Evolutionary conservation across 192 early-diverging fungal genomes (phyloP), one percentile per base, ranked within the genome.

Genomic region (Coemansia sp.): DNA sequence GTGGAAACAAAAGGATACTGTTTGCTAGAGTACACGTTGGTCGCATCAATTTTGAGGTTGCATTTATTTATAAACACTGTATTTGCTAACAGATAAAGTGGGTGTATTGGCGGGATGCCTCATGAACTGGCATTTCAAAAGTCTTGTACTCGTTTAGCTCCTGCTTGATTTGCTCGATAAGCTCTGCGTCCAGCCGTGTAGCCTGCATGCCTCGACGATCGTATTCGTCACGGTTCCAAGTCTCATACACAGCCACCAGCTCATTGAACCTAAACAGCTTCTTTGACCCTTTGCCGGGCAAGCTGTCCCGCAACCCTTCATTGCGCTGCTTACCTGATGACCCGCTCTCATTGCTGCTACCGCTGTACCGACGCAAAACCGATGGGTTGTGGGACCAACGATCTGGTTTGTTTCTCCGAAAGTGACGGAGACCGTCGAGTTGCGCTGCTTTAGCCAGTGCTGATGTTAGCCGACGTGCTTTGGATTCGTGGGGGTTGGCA

Each of bases 61-160:
- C n/a, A 4, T 26, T 26, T 26, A 26, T 26, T 33, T 26, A n/a
- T n/a, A n/a, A n/a, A n/a, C n/a, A n/a, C n/a, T n/a, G 23, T 26
- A 3, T 26, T 26, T 26, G 23, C 23, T 70, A 90, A 37, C 72
- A 65, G 58, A 90, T 88, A 59, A 87, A 87, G 46, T 88, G 87
- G 13, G 89, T 91, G 58, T 87, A 82, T 20, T 74, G 52, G 9
- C 79, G 80, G 49, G 87, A 88, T 15, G 92, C 86, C 49, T 85
- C 81, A 61, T 94, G 94, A 12, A 97, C 88, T 15, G 78, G 67
- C 94, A 98, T 95, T 62, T 97, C 94, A 33, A 80, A 78, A 46
- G 88, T 80, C 78, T 98, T 98, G 80, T 87, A 98, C 50, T 90
- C 84, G 76, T 98, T 98, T 50, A 98, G 71, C 66, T 98, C 96